Evolutionary conservation across 225 moss, liverwort and hornwort species (phyloP), one percentile per base, ranked within the genome.

Genomic region (Asterella californica): DNA sequence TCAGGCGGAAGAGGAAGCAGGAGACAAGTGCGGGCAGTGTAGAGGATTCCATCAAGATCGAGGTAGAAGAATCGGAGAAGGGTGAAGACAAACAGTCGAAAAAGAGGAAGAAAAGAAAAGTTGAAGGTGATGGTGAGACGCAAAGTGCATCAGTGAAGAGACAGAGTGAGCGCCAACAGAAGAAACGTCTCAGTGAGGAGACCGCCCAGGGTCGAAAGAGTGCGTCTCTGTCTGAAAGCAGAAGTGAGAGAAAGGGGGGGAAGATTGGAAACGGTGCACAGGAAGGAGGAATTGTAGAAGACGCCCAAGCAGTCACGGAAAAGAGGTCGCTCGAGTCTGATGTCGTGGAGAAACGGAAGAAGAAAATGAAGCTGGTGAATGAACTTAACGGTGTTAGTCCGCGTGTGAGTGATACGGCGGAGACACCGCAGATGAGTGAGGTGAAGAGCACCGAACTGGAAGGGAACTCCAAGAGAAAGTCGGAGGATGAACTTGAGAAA

Each of bases 381-480:
- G 83, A 82, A 66, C 64, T 32, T 38, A 59, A 80, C 17, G 73
- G 29, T 15, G 76, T 36, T 62, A 75, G 70, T 47, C 25, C 79
- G 0, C 36, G 62, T 73, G 64, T 53, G 37, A 50, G 46, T 60
- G 85, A 77, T 82, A 54, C 78, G 33, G 83, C 83, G 52, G 76
- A 65, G 42, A 53, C 30, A 22, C 47, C 79, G n/a, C 45, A 37
- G 78, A 78, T 50, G 76, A 68, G 29, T 49, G 18, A 83, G 69
- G 81, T 36, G 64, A 83, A 33, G 65, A 85, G 81, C 74, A 73
- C 77, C 77, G 90, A 87, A 77, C 85, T 83, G 80, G 74, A 76
- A 38, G 47, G 24, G n/a, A 70, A 84, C 32, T 54, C 76, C 33
- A 95, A 93, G 87, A 88, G 93, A 80, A 95, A 91, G 81, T 84